Base-by-base conservation (phyloP, 306 rosid genomes). In the Sophora flavescens region DNA sequence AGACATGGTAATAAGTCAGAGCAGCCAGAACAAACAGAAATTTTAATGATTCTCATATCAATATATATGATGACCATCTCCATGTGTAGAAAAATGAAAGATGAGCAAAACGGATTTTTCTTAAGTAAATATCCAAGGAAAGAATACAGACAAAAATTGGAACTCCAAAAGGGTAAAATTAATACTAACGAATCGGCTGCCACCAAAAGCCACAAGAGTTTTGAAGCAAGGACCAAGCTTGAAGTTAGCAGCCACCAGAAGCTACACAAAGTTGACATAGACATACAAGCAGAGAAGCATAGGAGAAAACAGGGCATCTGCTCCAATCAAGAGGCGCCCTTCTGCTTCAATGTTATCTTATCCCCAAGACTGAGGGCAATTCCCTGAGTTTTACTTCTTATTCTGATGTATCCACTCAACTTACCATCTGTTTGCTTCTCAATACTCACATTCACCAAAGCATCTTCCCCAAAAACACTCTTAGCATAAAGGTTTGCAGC, bases 371-470 rank as follows among this genome's bases (percentile, higher is more conserved):
- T 92, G 39, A 96, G 93, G 65, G 98, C 99, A 74, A 96, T 96
- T 63, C 99, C 99, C 81, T 96, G 99, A 66, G 99, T 96, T 86
- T 96, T 96, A 86, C 99, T 96, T 87, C 99, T 93, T 82, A 96
- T 96, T 84, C 99, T 88, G 84, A 96, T 96, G 86, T 91, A 96
- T 62, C 99, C 99, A 71, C 91, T 85, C 74, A 96, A 89, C 89
- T 96, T 96, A 50, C 86, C 91, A 56, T 96, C 99, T 41, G 78
- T 52, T 85, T 91, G 98, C 78, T 93, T 96, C 87, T 96, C 99
- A 33, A 96, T 80, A 82, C 99, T 96, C 85, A 96, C 82, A 82
- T 96, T 96, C 78, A 93, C 99, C 81, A 96, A 68, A 48, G 99
- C 99, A 82, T 96, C 99, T 83, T 96, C 99, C 74, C 99, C 99